Conservation (phyloP, 805 yeast species). For the Phaffomyces antillensis region DNA sequence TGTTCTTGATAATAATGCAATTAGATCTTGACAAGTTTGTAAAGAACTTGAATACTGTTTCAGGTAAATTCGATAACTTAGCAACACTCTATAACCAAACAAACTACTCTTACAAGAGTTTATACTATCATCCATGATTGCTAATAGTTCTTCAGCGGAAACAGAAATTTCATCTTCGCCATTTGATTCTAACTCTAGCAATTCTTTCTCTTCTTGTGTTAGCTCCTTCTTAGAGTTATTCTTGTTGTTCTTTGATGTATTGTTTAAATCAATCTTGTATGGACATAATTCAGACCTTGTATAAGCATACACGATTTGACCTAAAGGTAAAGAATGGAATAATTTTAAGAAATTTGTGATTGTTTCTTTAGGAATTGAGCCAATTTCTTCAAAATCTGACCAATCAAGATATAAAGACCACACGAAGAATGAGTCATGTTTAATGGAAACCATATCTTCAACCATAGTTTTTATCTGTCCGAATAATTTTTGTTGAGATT, state of each 20-base stretch:
- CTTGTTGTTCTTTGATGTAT: constrained; percentile 9
- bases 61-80: constrained; percentile 49
- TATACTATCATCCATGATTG: constrained; percentile 45
- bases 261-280: constrained; percentile 26
- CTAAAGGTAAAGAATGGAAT: constrained; percentile 57
- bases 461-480: constrained; percentile 46
- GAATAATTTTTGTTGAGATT: constrained; percentile 31
- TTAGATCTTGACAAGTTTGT: constrained; percentile 52
- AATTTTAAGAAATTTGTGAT: constrained; percentile 44
- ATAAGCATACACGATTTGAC: constrained; percentile 55
- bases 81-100: constrained; percentile 59
- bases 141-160: constrained; percentile 44
- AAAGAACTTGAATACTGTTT: constrained; percentile 61
- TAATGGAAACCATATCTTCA: constrained; percentile 66
- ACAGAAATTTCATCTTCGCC: constrained; percentile 19
- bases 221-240: constrained; percentile 10
- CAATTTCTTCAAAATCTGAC: constrained; percentile 48
- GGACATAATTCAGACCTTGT: constrained; percentile 63
- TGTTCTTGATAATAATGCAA: constrained; percentile 43
- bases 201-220: constrained; percentile 21
- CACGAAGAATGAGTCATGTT: constrained; percentile 51
- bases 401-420: constrained; percentile 76
- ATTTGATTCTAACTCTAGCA: constrained; percentile 18
- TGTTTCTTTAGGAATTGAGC: constrained; percentile 39
- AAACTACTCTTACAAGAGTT: constrained; percentile 39